Conservation (phyloP, 331 rosid species). For the Dryas integrifolia region DNA sequence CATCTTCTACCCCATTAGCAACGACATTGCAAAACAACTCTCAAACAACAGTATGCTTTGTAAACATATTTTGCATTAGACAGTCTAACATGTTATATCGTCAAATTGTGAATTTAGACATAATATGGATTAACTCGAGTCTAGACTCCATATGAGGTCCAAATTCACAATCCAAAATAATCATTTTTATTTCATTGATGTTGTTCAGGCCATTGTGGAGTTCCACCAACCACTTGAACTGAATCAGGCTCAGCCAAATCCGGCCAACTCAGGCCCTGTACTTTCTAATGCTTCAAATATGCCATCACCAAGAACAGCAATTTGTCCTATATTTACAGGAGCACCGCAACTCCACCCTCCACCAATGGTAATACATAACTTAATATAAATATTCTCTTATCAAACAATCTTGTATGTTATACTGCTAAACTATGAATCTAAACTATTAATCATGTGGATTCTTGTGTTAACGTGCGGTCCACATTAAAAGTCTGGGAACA, state of each 20-base stretch:
- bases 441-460: background rate
- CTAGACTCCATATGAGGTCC: too few species aligned
- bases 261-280: background rate
- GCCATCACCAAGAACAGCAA: background rate
- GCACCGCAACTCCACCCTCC: conserved; percentile 15
- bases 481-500: background rate
- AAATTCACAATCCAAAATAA: background rate
- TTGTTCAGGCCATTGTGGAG: background rate
- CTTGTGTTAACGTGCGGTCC: background rate
- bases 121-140: too few species aligned
- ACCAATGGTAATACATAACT: background rate
- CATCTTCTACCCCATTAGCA: background rate
- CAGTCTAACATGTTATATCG: too few species aligned
- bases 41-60: background rate
- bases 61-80: background rate
- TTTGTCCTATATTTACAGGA: background rate
- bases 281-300: background rate
- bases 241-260: background rate
- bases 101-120: too few species aligned
- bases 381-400: background rate
- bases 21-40: background rate
- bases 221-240: background rate
- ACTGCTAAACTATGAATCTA: background rate
- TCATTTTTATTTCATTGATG: background rate
- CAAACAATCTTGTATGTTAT: background rate